phyloP scores from a whole-genome alignment of 169 alveolate genomes.

The Plasmodium vivax region DNA sequence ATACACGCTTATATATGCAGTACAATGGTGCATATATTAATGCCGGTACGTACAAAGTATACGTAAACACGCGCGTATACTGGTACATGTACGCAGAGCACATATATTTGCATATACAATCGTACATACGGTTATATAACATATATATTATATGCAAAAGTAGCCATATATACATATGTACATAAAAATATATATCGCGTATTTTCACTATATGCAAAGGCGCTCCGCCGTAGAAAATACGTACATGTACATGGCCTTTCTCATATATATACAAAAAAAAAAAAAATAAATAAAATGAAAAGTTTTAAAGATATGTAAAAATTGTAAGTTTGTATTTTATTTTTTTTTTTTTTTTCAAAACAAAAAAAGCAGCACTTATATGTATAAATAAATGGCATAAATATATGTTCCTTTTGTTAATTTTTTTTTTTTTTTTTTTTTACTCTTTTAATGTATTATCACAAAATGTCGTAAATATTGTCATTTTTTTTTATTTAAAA shows the following conservation, averaged over 20 bases:
- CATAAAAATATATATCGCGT: background rate
- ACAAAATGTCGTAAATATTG: background rate
- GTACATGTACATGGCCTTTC: background rate
- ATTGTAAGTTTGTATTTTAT: background rate
- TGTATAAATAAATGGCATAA: background rate
- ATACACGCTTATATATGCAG: background rate
- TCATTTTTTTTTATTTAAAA: background rate
- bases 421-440: background rate
- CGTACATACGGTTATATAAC: background rate
- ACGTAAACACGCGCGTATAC: background rate
- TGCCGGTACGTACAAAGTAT: background rate
- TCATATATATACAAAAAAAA: background rate
- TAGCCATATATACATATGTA: background rate
- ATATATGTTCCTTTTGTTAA: background rate
- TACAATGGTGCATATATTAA: background rate
- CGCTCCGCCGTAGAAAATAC: background rate
- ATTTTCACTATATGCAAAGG: background rate
- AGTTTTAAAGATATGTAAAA: background rate
- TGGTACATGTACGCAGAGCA: background rate
- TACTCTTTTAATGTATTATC: background rate
- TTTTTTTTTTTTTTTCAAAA: background rate
- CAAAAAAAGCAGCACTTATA: background rate
- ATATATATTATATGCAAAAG: background rate
- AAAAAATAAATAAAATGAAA: background rate
- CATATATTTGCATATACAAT: background rate